Base-by-base conservation (phyloP, 148 eudicot genomes). In the Nyssa sinensis region DNA sequence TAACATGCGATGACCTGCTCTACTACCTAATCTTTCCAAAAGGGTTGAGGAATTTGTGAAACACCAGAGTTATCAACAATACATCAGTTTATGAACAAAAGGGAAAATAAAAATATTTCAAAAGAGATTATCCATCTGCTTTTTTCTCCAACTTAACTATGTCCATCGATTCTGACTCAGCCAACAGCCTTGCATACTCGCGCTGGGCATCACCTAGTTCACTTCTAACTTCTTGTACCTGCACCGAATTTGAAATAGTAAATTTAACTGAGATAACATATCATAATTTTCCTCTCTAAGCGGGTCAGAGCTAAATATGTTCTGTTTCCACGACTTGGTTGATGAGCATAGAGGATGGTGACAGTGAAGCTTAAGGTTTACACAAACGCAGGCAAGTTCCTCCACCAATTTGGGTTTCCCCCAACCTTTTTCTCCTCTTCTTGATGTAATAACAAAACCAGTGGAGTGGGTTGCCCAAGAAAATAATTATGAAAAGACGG, bases 161-260 rank as follows among this genome's bases (percentile, higher is more conserved):
- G 31, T 59, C 16, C 25, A 35, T 59, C 5, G 65, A 6, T 2
- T 58, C 74, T 25, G 53, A 55, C 66, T 74, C 71, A 25, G 51
- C 71, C 28, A 66, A 57, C 71, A 74, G 51, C 49, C 21, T 28
- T 23, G 3, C 14, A 1, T 74, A 66, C 64, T 66, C 57, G 8
- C 4, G 69, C 71, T 66, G 57, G 27, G 23, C 3, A 17, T 55
- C 33, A 10, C 55, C 77, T 8, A 66, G 77, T 58, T 66, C 77
- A 8, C 33, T 53, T 69, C 71, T 57, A 33, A 74, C 64, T 66
- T 19, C 63, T 16, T 65, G 25, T 23, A 33, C 71, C 77, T 74
- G 70, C 49, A 51, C 21, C 62, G 33, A 57, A 49, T 11, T 71
- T 10, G 31, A 41, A 11, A n/a, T 0, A 21, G 67, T 32, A 64